Base-by-base conservation (phyloP, 495 filamentous ascomycete genomes). In the Talaromyces proteolyticus region DNA sequence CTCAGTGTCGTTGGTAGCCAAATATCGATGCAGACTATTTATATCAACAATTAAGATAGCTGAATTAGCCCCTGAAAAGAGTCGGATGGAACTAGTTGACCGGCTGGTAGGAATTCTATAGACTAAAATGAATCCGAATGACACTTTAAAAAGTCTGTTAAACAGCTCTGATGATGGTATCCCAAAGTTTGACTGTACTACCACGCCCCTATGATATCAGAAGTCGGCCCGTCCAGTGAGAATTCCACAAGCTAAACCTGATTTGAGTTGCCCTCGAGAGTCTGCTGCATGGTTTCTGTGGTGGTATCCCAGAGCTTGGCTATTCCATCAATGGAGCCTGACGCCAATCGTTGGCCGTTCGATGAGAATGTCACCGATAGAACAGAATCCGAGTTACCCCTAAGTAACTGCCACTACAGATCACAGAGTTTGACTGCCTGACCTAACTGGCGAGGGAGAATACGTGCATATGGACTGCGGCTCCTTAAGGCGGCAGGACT, bases 131-230 rank as follows among this genome's bases (percentile, higher is more conserved):
- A n/a, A n/a, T n/a, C n/a, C n/a, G n/a, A n/a, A n/a, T n/a, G n/a
- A n/a, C n/a, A n/a, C n/a, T n/a, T n/a, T n/a, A n/a, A n/a, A 64
- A 53, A 7, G 51, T 60, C n/a, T 45, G 47, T 16, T 52, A 38
- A 6, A 22, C 48, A 7, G 11, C 4, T 24, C 21, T 65, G 10
- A 41, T 61, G 0, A 19, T 46, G 16, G 49, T 40, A 51, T 64
- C 56, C 67, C 70, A 73, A 54, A 70, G 47, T 54, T 61, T 53
- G n/a, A 64, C 50, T 39, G 61, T 68, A 1, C 53, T 48, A 41
- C n/a, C 10, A 20, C 54, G 65, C 6, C 25, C 54, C 10, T 65
- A 68, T 20, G 46, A 56, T 1, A 64, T 14, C 26, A 49, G 37
- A n/a, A n/a, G n/a, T n/a, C 48, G 48, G 58, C 14, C 50, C 43